phyloP scores from a whole-genome alignment of 495 filamentous ascomycete species.

The Clohesyomyces aquaticus region DNA sequence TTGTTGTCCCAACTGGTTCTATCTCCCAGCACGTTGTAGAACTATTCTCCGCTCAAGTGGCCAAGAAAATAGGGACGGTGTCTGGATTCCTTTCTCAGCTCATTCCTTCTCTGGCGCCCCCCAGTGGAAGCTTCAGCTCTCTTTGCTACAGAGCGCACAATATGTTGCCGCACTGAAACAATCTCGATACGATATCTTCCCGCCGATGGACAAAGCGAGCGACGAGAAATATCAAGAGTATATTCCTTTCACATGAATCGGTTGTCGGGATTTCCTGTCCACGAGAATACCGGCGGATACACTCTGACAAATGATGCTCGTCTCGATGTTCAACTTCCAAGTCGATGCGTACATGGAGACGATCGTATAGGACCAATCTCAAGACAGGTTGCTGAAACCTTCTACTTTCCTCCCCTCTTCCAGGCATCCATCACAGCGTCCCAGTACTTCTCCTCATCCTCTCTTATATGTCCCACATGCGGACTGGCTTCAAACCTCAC shows the following conservation, averaged over 20 bases:
- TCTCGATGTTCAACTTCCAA: constrained; percentile 36
- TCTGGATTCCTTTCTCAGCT: constrained; percentile 24
- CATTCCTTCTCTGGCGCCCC: constrained; percentile 19
- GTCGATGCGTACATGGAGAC: constrained; percentile 35
- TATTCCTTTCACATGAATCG: constrained; percentile 36
- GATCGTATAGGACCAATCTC: constrained; percentile 27
- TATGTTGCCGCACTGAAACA: constrained; percentile 22
- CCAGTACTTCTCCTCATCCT: constrained; percentile 41
- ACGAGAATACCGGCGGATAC: constrained; percentile 23
- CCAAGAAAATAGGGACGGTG: constrained; percentile 30
- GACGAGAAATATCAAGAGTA: constrained; percentile 37
- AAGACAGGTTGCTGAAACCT: constrained; percentile 10
- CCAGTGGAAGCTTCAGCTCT: constrained; percentile 25
- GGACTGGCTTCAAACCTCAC: constrained; percentile 36
- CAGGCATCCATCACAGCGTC: constrained; percentile 29
- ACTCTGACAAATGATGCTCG: constrained; percentile 33
- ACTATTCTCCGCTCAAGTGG: constrained; percentile 17
- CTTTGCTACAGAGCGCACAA: constrained; percentile 22
- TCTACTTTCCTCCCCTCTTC: constrained; percentile 9
- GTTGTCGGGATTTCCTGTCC: constrained; percentile 27
- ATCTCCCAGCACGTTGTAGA: constrained; percentile 14
- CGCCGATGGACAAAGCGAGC: constrained; percentile 22
- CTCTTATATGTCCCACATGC: constrained; percentile 34
- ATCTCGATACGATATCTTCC: constrained; percentile 24
- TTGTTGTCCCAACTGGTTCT: constrained; percentile 15